These are phyloP conservation scores for Ceratocystis alfenasii DNA, from an alignment of 2,329 filamentous ascomycete genomes.

Conservation along the genomic window DNA sequence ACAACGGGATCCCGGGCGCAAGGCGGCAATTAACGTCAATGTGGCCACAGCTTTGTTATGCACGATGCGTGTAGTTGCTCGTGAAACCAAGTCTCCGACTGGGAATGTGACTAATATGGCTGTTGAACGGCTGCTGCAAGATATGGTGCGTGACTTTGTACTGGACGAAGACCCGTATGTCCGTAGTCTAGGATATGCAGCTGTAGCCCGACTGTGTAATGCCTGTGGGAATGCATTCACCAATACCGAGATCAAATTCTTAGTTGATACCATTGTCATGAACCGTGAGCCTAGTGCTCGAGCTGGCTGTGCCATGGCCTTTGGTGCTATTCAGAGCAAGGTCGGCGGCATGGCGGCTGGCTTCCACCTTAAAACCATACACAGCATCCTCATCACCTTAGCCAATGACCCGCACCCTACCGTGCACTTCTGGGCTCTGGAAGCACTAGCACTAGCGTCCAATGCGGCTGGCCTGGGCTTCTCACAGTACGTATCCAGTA, in stretches of 20 bases:
- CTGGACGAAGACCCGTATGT: conserved; percentile 76
- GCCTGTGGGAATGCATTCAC: conserved; percentile 79
- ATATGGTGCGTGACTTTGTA: conserved; percentile 59
- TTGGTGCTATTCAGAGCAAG: conserved; percentile 88
- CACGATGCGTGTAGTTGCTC: conserved; percentile 71
- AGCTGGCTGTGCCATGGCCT: conserved; percentile 84
- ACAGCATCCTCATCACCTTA: conserved; percentile 96
- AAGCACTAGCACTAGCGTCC: conserved; percentile 73
- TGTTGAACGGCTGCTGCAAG: conserved; percentile 75
- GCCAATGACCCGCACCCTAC: conserved; percentile 90
- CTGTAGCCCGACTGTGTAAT: conserved; percentile 73
- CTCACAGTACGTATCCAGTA: conserved; percentile 77
- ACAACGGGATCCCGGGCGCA: conserved; percentile 75
- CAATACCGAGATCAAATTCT: conserved; percentile 74
- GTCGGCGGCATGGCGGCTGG: conserved; percentile 96
- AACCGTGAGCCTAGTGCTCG: conserved; percentile 88
- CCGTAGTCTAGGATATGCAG: conserved; percentile 72
- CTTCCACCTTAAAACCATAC: conserved; percentile 89
- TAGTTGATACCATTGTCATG: conserved; percentile 86
- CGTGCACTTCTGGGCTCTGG: conserved; percentile 92
- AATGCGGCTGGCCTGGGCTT: conserved; percentile 90
- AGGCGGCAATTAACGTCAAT: conserved; percentile 84
- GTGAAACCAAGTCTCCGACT: conserved; percentile 59
- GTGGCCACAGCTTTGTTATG: conserved; percentile 69
- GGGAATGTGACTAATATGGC: conserved; percentile 63